Percentiles rank a stretch among this genome's conserved stretches.
Conservation (phyloP, 2,329 filamentous ascomycete species). For the Fusarium buharicum region DNA sequence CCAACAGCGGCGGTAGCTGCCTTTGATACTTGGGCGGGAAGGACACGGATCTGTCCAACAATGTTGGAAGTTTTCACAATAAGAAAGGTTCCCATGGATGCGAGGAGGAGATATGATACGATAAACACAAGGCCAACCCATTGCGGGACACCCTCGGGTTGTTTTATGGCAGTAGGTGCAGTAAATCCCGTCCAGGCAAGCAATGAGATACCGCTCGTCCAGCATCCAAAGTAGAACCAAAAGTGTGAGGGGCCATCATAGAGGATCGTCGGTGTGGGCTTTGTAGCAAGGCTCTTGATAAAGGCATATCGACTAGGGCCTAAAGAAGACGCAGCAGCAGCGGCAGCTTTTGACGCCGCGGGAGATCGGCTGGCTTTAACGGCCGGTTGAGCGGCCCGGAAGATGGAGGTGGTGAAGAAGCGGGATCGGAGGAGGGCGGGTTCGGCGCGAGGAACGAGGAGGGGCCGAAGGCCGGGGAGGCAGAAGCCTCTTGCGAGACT, state of each 20-base stretch:
- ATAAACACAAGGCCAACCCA: slow-evolving; percentile 69
- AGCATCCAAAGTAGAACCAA: slow-evolving; percentile 69
- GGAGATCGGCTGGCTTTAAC: slow-evolving; percentile 32
- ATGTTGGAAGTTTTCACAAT: slow-evolving; percentile 67
- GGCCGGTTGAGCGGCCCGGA: slow-evolving; percentile 33
- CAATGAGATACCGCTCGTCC: slow-evolving; percentile 61
- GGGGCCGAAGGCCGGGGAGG: slow-evolving; percentile 43
- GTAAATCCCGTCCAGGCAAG: slow-evolving; percentile 52
- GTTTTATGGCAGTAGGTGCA: slow-evolving; percentile 47
- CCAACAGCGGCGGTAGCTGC: slow-evolving; percentile 30
- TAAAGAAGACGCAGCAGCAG: slow-evolving; percentile 27
- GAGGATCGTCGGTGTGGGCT: slow-evolving; percentile 66
- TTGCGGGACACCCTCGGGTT: slow-evolving; percentile 61
- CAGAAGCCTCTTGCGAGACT: slow-evolving; percentile 48
- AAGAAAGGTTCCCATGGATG: slow-evolving; percentile 68
- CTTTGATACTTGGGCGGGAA: slow-evolving; percentile 53
- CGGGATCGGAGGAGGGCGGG: slow-evolving; percentile 40
- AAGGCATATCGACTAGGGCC: slow-evolving; percentile 55
- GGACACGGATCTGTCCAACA: slow-evolving; percentile 66
- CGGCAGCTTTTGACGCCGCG: slow-evolving; percentile 19
- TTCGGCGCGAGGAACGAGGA: slow-evolving; percentile 40
- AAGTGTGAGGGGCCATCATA: slow-evolving; percentile 74
- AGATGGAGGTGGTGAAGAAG: slow-evolving; percentile 47
- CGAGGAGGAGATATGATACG: slow-evolving; percentile 68
- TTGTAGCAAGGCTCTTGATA: slow-evolving; percentile 65